A percentile compares a stretch with the other conserved stretches of the same genome.
Evolutionary conservation across 2,329 filamentous ascomycete genomes (phyloP).

Genomic region (Zymoseptoria tritici): DNA sequence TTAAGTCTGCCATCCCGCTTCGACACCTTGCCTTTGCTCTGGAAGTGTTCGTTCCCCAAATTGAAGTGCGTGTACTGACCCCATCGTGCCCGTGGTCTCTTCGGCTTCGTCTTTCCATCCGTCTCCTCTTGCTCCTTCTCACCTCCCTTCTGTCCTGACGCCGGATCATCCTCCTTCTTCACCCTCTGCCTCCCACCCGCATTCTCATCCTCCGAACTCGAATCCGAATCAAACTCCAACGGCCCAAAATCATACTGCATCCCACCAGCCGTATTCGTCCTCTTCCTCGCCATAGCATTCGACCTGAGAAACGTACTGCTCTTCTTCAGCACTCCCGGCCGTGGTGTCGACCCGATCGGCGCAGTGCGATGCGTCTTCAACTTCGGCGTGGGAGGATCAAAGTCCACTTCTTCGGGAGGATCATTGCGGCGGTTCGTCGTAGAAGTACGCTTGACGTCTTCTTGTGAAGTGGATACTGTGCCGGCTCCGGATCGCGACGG

Average conservation of each 20-base stretch:
- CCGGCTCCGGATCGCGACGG: slow-evolving; percentile 1
- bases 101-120: slow-evolving; percentile 6
- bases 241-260: slow-evolving; percentile 12
- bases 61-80: slow-evolving; percentile 47
- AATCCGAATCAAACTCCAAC: slow-evolving; percentile 24
- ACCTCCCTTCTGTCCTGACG: slow-evolving; percentile 1
- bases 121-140: slow-evolving; percentile 6
- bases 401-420: background rate
- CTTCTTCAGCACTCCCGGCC: slow-evolving; percentile 8
- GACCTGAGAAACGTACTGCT: slow-evolving; percentile 18
- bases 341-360: slow-evolving; percentile 5
- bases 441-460: slow-evolving; percentile 4
- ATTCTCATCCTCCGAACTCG: slow-evolving; percentile 20
- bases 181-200: background rate
- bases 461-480: slow-evolving; percentile 1
- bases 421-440: slow-evolving; percentile 3
- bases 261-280: background rate
- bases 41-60: slow-evolving; percentile 58
- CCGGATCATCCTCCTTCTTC: slow-evolving; percentile 22
- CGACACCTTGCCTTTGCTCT: slow-evolving; percentile 56
- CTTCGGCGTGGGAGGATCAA: slow-evolving; percentile 1
- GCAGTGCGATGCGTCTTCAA: slow-evolving; percentile 14
- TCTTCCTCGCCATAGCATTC: background rate
- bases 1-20: slow-evolving; percentile 63
- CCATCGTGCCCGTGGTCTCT: slow-evolving; percentile 1